Evolutionary conservation across 768 basidiomycete species (phyloP).

Genomic region (Leccinum truebloodii): DNA sequence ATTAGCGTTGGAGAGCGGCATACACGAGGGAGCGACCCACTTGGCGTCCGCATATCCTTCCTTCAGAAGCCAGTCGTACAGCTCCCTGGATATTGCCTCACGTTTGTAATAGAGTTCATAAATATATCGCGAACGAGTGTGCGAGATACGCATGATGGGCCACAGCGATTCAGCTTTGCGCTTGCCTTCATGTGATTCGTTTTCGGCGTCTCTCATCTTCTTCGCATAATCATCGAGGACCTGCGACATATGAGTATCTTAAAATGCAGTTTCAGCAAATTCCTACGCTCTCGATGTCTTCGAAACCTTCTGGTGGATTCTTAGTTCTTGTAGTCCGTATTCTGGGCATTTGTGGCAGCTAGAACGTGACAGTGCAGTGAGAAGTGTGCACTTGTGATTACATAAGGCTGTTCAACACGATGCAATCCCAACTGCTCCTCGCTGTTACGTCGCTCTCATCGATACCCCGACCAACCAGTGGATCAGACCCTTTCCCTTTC

Average conservation of each 20-base stretch:
- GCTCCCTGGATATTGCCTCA: slow-evolving; percentile 87
- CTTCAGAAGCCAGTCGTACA: slow-evolving; percentile 98
- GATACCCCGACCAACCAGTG: slow-evolving; percentile 14
- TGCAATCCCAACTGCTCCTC: slow-evolving; percentile 1
- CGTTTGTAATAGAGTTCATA: slow-evolving; percentile 99
- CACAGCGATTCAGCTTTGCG: slow-evolving; percentile 90
- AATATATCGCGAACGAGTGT: slow-evolving; percentile 94
- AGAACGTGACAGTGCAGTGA: background rate
- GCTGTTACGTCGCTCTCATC: slow-evolving; percentile 15
- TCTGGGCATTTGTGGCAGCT: slow-evolving; percentile 70
- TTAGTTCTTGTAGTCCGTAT: slow-evolving; percentile 92
- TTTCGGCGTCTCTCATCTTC: slow-evolving; percentile 99
- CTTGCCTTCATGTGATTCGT: slow-evolving; percentile 98
- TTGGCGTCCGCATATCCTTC: slow-evolving; percentile 96
- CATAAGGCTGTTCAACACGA: slow-evolving; percentile 21
- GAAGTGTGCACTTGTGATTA: slow-evolving; percentile 14
- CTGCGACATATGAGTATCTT: slow-evolving; percentile 39
- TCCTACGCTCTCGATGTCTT: slow-evolving; percentile 84
- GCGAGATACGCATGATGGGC: slow-evolving; percentile 98
- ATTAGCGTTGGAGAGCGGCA: slow-evolving; percentile 9
- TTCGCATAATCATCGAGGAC: slow-evolving; percentile 98
- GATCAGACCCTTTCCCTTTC: slow-evolving; percentile 9
- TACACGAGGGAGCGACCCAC: slow-evolving; percentile 48
- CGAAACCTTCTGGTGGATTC: slow-evolving; percentile 92
- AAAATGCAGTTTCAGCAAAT: background rate